A percentile compares a stretch with the other conserved stretches of the same genome.
Evolutionary conservation across 2,329 filamentous ascomycete genomes (phyloP).

Genomic region (Verticillium nonalfalfae): DNA sequence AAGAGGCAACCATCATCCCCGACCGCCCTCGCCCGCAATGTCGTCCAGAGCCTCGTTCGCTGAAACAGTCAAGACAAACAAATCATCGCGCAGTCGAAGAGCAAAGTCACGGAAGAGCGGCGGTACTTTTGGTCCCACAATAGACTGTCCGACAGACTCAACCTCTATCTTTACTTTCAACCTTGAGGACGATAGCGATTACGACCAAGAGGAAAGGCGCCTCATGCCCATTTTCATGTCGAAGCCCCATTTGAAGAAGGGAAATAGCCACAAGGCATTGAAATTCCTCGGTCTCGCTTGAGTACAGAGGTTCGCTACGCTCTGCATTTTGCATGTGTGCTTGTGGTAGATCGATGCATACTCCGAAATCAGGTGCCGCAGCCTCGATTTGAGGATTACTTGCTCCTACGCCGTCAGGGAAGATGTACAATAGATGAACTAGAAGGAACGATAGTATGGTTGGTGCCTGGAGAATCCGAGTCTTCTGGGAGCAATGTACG

Average conservation of each 20-base stretch:
- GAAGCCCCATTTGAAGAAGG: conserved; percentile 26
- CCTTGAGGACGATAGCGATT: conserved; percentile 30
- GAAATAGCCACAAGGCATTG: conserved; percentile 43
- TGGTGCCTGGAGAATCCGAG: no score
- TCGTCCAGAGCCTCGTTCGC: conserved; percentile 22
- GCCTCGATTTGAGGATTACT: no score
- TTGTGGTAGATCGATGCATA: no score
- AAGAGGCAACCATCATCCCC: background rate
- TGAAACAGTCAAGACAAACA: conserved; percentile 23
- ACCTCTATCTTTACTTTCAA: conserved; percentile 28
- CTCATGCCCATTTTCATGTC: conserved; percentile 45
- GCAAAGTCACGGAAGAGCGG: conserved; percentile 17
- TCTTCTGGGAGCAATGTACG: no score
- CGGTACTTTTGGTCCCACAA: background rate
- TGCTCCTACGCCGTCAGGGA: no score
- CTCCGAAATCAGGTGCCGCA: no score
- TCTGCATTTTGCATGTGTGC: no score
- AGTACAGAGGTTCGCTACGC: background rate
- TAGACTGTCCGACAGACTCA: background rate
- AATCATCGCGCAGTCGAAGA: conserved; percentile 22
- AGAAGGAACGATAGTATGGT: no score
- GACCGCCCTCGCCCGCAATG: conserved; percentile 8
- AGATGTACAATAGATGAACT: no score
- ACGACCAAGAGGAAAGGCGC: conserved; percentile 41
- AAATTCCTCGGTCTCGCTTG: conserved; percentile 45